Evolutionary conservation across 371 early-diverging fungal genomes (phyloP), one percentile per base, ranked within the genome.

Genomic region (Lichtheimia corymbifera): DNA sequence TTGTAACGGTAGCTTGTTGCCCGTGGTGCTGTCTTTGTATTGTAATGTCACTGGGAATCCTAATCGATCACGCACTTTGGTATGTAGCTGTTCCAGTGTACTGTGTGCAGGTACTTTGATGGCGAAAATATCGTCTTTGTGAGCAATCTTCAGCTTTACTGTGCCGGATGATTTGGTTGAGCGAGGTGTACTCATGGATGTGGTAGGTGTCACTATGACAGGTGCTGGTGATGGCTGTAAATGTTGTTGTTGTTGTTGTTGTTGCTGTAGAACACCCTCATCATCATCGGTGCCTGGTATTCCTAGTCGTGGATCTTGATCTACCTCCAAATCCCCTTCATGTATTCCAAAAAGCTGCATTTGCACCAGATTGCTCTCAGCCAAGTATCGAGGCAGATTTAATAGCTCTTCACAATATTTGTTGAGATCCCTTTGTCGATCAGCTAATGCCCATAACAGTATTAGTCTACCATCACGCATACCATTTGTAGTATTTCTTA

Each of bases 41-140:
- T 47, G 56, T 53, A 71, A 59, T 41, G 65, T 53, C 42, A 65
- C 78, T 28, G 66, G 63, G 55, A 71, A 69, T 18, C 83, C 81
- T 14, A 90, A 63, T 35, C 88, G 83, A 50, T 85, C 82, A 43
- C 78, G 76, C 24, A 91, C 79, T 62, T 86, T 84, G 42, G 74
- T 70, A 44, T 79, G 79, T 15, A 91, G 69, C 25, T 77, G 68
- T 6, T 72, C 76, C 55, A 88, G 71, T 17, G 83, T 81, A 64
- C 83, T 76, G 56, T 81, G 66, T 4, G 83, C 74, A 0, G 88
- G 86, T 53, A 91, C 74, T 63, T 87, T 83, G 67, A 91, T 86
- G 2, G 90, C 92, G 66, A 89, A 86, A 58, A 90, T 84, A 54
- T 91, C 92, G 55, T 83, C 87, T 44, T 83, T 76, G 61, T 83